Base-by-base conservation (phyloP, 805 yeast genomes). In the Metschnikowia peoriensis region DNA sequence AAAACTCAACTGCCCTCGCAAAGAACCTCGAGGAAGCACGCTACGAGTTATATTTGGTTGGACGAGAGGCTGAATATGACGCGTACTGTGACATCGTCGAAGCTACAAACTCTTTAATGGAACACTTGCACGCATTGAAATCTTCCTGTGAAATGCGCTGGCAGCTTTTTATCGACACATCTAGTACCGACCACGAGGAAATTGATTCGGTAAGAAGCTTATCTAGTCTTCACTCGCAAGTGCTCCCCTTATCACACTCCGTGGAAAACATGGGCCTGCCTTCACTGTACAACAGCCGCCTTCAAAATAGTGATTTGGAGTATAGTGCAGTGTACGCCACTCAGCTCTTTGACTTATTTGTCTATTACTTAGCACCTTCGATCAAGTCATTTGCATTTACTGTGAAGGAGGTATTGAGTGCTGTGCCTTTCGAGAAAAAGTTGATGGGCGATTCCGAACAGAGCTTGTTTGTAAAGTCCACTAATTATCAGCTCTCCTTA, bases 121-220 rank as follows among this genome's bases (percentile, higher is more conserved):
- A 80, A 56, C 84, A 83, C 59, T 63, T 88, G 41, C 86, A 86
- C 47, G 93, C 93, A 1, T 70, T 89, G 57, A 72, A 81, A 54
- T 78, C 85, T 44, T 85, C 92, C 12, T 81, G 85, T 10, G 87
- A 83, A 53, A 85, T 86, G 74, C 87, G 85, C 62, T 76, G 82
- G 77, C 75, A 76, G 32, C 67, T 85, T 9, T 68, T 86, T 8
- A 75, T 75, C 50, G 73, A 60, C 47, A 46, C 28, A 35, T 47
- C 38, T 5, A 40, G 41, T 11, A 34, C 28, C n/a, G 9, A 38
- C 41, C 8, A 49, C 63, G 49, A 28, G 6, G 61, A 61, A 16
- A 53, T 57, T 22, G 58, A 54, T 22, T 52, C 64, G 2, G 47
- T 54, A 1, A 49, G 65, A 8, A 71, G 74, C 46, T 38, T 68